A percentile compares a stretch with the other conserved stretches of the same genome.
Evolutionary conservation across 352 stramenopile genomes (phyloP).

Genomic region (Phytophthora melonis): DNA sequence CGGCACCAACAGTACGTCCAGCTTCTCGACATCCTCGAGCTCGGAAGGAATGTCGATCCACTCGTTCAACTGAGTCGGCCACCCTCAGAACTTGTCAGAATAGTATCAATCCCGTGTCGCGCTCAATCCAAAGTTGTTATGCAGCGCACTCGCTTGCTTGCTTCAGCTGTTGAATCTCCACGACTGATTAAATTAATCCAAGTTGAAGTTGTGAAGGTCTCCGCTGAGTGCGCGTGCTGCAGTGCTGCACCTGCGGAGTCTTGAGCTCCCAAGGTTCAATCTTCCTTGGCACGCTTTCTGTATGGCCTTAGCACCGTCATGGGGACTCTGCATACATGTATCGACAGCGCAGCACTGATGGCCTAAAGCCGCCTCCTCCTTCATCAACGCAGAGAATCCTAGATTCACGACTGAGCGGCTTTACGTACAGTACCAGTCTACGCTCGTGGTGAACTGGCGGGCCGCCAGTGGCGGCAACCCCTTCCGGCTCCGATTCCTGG

Average conservation of each 20-base stretch:
- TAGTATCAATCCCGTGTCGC: neutral
- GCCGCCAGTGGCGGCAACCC: neutral
- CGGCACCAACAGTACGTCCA: conserved; percentile 16
- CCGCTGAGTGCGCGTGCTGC: neutral
- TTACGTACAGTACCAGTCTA: neutral
- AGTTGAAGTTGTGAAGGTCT: neutral
- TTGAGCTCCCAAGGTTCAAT: neutral
- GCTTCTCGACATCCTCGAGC: conserved; percentile 29
- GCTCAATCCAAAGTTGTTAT: neutral
- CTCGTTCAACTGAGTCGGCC: conserved; percentile 12
- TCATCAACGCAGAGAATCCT: no score
- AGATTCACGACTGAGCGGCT: neutral
- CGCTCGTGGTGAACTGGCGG: neutral
- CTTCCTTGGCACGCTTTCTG: no score
- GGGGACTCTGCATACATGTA: no score
- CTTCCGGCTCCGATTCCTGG: neutral
- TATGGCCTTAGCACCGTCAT: no score
- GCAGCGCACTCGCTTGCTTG: neutral
- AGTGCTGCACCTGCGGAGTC: neutral
- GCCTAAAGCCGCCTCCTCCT: no score
- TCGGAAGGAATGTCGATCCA: conserved; percentile 28
- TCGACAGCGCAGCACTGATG: no score
- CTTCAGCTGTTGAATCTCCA: neutral
- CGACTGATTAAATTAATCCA: neutral
- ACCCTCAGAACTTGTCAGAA: no score